Evolutionary conservation across 1,139 yeast genomes (phyloP), one percentile per base, ranked within the genome.

Genomic region (Meyerozyma guilliermondii): DNA sequence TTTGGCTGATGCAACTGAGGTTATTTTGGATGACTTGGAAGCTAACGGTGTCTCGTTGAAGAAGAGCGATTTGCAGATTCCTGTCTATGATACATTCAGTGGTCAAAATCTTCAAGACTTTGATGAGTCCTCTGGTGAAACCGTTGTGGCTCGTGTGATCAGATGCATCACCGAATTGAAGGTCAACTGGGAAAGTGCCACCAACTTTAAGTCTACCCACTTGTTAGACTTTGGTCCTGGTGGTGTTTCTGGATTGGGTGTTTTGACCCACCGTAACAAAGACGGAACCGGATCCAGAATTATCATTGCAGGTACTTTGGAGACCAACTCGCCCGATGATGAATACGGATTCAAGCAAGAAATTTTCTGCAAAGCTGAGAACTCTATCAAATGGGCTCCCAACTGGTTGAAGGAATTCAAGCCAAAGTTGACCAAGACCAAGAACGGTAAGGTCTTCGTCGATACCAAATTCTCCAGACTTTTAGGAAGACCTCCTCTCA

Each of bases 201-300:
- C 97, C 41, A 65, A 78, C 51, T 87, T 87, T 62, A 60, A 76
- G 43, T 78, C 94, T 24, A 86, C 97, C 41, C 98, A 94, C 63
- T 79, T 92, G 54, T 68, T 92, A 52, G 99, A 92, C 67, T 92
- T 92, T 58, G 99, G 99, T 60, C 99, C 98, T 48, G 98, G 99
- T 67, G 98, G 98, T 55, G 83, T 87, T 41, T 87, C 98, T 39
- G 99, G 99, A 54, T 76, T 92, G 54, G 98, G 98, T 68, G 85
- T 87, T 50, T 78, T 92, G 57, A 92, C 98, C 46, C 96, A 89
- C 69, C 85, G 96, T 69, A 92, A 91, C 73, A 92, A 91, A 71
- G 98, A 92, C 60, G 99, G 99, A 68, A 88, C 98, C 43, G 99
- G 99, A 66, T 85, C 88, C 41, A 85, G 99, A 68, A 74, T 92